Evolutionary conservation across 352 stramenopile species (phyloP), one percentile per base, ranked within the genome.

Genomic region (Globisporangium apiculatum): DNA sequence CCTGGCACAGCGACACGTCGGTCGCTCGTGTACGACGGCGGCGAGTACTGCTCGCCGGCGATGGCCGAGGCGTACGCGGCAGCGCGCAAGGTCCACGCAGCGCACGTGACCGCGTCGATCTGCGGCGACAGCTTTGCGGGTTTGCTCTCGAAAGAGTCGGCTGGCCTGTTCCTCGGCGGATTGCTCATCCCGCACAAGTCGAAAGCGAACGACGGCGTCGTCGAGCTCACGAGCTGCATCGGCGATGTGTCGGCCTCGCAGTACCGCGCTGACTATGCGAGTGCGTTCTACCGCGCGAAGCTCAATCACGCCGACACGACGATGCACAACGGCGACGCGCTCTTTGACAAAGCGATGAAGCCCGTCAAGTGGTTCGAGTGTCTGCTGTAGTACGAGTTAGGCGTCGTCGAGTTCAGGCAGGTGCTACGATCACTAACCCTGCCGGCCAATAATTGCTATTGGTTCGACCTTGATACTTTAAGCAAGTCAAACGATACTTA

Each of bases 311-410:
- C 69, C n/a, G 79, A 90, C 54, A 83, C 71, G 5, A 70, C 75
- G 3, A 84, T 88, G 60, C 79, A 73, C 50, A 69, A 84, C 53
- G 77, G 77, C 15, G 79, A 88, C 46, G 75, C 69, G 0, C 69
- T 77, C 48, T 79, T 79, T 40, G 67, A 71, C 46, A 60, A 65
- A 0, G 56, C 72, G 5, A 69, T 82, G 56, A 88, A 81, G 57
- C 79, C 79, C 0, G 51, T 83, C 15, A 88, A 87, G 55, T 90
- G 79, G 79, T 84, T 90, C 46, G 74, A 86, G 64, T 90, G 79
- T 31, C 24, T 31, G 24, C 24, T 31, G 2, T 31, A 31, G 24
- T 31, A 31, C 24, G 24, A 31, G 24, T 31, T 47, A n/a, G n/a
- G n/a, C n/a, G n/a, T n/a, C n/a, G n/a, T n/a, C 24, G 24, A 31